phyloP scores from a whole-genome alignment of 1,284 basidiomycete species.

The Microbotryum violaceum region DNA sequence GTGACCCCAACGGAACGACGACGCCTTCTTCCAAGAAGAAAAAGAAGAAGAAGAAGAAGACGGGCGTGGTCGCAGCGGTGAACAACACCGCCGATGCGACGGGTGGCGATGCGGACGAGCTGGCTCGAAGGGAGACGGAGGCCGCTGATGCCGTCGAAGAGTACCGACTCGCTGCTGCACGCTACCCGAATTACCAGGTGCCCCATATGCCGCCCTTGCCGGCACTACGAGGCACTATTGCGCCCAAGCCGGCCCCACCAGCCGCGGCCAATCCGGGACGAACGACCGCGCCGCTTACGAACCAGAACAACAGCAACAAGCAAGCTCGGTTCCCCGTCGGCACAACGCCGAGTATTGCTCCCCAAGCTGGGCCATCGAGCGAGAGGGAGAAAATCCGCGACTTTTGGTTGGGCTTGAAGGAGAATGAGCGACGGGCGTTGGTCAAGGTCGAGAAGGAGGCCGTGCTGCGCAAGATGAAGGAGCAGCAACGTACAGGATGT shows the following conservation, averaged over 20 bases:
- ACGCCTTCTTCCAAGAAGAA: constrained; percentile 28
- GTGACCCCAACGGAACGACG: constrained; percentile 9
- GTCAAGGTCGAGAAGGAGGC: constrained; percentile 97
- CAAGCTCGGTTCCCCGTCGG: not conserved
- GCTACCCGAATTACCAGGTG: not conserved
- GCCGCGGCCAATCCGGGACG: not conserved
- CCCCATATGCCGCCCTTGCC: not conserved
- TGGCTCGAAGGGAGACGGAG: too few relatives aligned
- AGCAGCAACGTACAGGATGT: constrained; percentile 93
- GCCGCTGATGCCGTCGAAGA: not conserved
- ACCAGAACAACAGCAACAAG: not conserved
- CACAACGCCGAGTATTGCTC: constrained; percentile 9
- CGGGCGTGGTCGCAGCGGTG: constrained; percentile 35
- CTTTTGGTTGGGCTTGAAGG: constrained; percentile 86
- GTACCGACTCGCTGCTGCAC: not conserved
- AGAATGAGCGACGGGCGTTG: constrained; percentile 79
- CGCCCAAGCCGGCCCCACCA: too few relatives aligned
- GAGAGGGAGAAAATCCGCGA: constrained; percentile 95
- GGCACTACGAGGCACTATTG: not conserved
- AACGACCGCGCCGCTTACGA: not conserved
- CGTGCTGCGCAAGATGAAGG: constrained; percentile 96
- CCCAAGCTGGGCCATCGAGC: constrained; percentile 53
- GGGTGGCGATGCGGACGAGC: too few relatives aligned
- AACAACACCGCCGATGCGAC: constrained; percentile 38
- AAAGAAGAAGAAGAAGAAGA: constrained; percentile 52